Evolutionary conservation across 2,329 filamentous ascomycete species (phyloP), one percentile per base, ranked within the genome.

Genomic region (Botrytis squamosa): DNA sequence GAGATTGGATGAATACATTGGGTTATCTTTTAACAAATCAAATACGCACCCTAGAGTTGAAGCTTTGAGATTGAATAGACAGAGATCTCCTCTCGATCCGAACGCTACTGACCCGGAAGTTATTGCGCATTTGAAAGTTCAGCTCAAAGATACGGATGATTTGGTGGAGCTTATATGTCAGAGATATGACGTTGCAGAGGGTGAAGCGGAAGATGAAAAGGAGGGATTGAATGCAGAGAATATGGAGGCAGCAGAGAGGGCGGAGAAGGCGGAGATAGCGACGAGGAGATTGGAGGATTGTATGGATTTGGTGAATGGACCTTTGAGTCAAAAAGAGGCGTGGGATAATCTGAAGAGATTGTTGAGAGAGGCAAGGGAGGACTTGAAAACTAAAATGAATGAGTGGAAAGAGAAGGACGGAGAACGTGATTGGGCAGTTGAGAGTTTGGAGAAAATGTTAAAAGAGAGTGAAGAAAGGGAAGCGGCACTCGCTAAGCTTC

Each of bases 281-380:
- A 44, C n/a, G 46, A 55, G 10, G n/a, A 65, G 70, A 55, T 42
- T 72, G 29, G 70, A 72, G 29, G 62, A 67, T 10, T 72, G 70
- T 36, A 72, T 72, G 70, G 70, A 72, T n/a, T n/a, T 72, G 46
- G 70, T 72, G 2, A 29, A 59, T 67, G 70, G 70, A 10, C 70
- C 70, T 4, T 55, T 67, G 16, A 14, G 36, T 20, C 70, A 72
- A 52, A 72, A 59, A 22, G 60, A 59, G 16, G 70, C 49, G 12
- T 67, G 36, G 20, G 29, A 67, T 16, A 72, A 67, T 57, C 9
- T 72, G 3, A 72, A 72, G 6, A 22, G 7, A 5, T 5, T 72
- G 8, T 42, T 66, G 38, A 25, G 4, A 12, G 38, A 55, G 3
- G 16, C 70, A 22, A 66, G 44, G 40, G 60, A 55, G 8, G n/a